Percentiles rank a stretch among this genome's conserved stretches.
phyloP scores from a whole-genome alignment of 768 basidiomycete species.

The Amylocystis lapponica region DNA sequence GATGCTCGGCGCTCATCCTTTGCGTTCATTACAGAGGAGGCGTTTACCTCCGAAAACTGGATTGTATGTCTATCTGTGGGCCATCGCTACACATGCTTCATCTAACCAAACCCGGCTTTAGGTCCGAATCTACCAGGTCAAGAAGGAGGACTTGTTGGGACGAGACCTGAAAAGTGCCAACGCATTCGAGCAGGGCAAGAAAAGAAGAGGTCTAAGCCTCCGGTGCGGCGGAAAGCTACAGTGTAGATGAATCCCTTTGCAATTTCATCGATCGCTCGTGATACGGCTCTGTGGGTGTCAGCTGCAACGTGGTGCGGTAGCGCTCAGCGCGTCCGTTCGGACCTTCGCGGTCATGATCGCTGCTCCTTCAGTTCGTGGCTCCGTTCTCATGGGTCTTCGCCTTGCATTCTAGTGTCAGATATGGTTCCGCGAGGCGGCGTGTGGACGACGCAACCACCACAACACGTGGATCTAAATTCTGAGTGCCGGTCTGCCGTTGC shows the following conservation, averaged over 20 bases:
- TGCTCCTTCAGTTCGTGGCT: too few species aligned
- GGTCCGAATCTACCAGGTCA: slow-evolving; percentile 93
- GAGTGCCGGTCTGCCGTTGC: too few species aligned
- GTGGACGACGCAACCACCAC: too few species aligned
- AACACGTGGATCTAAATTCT: too few species aligned
- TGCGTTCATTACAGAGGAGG: slow-evolving; percentile 63
- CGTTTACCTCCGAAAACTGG: slow-evolving; percentile 99
- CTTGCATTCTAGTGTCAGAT: too few species aligned
- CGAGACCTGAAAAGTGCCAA: slow-evolving; percentile 86
- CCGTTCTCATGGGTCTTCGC: too few species aligned
- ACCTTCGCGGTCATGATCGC: too few species aligned
- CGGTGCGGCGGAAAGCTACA: slow-evolving; percentile 48
- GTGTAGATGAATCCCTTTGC: slow-evolving; percentile 22
- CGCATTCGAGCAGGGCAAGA: slow-evolving; percentile 82
- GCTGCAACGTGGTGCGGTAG: too few species aligned
- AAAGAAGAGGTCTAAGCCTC: slow-evolving; percentile 79
- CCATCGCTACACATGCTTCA: background rate
- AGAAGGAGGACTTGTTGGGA: slow-evolving; percentile 88
- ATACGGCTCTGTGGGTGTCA: too few species aligned
- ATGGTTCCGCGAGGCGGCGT: too few species aligned
- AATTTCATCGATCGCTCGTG: slow-evolving; percentile 4
- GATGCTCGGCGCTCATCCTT: slow-evolving; percentile 3
- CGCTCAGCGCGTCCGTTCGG: too few species aligned
- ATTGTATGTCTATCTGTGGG: slow-evolving; percentile 75
- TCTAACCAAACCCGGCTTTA: slow-evolving; percentile 16